These are phyloP conservation scores for Teunomyces pallodes DNA, from an alignment of 805 yeast genomes.

Conservation along the genomic window DNA sequence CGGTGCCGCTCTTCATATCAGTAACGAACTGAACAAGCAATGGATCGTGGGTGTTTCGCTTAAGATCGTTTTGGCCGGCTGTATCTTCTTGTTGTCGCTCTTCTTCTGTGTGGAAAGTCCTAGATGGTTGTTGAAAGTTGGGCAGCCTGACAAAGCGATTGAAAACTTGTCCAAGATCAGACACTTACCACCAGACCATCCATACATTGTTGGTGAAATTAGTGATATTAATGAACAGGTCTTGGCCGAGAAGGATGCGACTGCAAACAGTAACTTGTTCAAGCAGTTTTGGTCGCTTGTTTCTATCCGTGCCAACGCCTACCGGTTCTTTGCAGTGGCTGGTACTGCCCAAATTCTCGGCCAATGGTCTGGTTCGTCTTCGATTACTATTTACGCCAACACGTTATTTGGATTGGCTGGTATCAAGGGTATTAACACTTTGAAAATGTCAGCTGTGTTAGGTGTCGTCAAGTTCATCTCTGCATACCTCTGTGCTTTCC, in stretches of 20 bases:
- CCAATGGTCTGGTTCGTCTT: constrained; percentile 26
- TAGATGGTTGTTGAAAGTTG: constrained; percentile 20
- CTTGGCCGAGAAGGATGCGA: constrained; percentile 19
- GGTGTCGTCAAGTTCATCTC: constrained; percentile 23
- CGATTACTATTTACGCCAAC: constrained; percentile 23
- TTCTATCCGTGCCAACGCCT: constrained; percentile 15
- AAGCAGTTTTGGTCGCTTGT: constrained; percentile 15
- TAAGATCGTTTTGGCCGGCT: constrained; percentile 19
- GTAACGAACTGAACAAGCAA: constrained; percentile 13
- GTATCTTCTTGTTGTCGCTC: constrained; percentile 17
- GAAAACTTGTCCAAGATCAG: constrained; percentile 18
- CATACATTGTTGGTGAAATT: constrained; percentile 21
- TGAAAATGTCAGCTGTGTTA: constrained; percentile 24
- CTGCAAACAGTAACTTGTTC: constrained; percentile 10
- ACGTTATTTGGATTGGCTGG: constrained; percentile 21
- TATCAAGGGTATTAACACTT: constrained; percentile 16
- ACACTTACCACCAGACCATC: constrained; percentile 21
- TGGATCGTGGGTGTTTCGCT: constrained; percentile 21
- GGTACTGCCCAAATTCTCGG: constrained; percentile 19
- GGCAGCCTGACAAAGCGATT: constrained; percentile 17
- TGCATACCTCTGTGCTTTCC: constrained; percentile 22
- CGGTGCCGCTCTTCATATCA: constrained; percentile 43
- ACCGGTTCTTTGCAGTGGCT: constrained; percentile 20
- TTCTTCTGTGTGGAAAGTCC: constrained; percentile 21
- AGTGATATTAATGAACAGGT: constrained; percentile 22